Conservation (phyloP, 2,329 filamentous ascomycete genomes). For the Thermothelomyces thermophilus region DNA sequence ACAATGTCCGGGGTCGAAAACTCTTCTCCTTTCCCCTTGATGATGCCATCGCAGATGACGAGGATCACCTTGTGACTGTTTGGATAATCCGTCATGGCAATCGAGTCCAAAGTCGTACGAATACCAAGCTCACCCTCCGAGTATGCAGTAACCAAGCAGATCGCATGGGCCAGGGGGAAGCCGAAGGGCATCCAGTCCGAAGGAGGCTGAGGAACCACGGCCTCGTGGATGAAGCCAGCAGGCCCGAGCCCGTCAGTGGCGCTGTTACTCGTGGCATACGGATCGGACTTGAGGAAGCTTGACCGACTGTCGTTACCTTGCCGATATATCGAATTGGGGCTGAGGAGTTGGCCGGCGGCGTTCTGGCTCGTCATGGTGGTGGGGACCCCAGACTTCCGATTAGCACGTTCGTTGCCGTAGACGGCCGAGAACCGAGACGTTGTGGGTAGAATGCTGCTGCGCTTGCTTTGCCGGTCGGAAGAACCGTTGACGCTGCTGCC, state of each 20-base stretch:
- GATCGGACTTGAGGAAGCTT: slow-evolving; percentile 59
- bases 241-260: slow-evolving; percentile 68
- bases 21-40: slow-evolving; percentile 88
- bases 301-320: slow-evolving; percentile 55
- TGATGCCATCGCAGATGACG: slow-evolving; percentile 93
- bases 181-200: slow-evolving; percentile 97
- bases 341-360: slow-evolving; percentile 64
- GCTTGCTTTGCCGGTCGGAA: slow-evolving; percentile 69
- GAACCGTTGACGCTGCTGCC: slow-evolving; percentile 56
- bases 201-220: slow-evolving; percentile 91
- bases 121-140: slow-evolving; percentile 92
- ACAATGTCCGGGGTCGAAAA: slow-evolving; percentile 85
- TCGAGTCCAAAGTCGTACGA: slow-evolving; percentile 88
- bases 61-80: slow-evolving; percentile 98
- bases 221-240: slow-evolving; percentile 91
- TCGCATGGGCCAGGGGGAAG: slow-evolving; percentile 85
- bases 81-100: slow-evolving; percentile 95
- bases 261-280: slow-evolving; percentile 47
- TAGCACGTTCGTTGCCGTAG: slow-evolving; percentile 64
- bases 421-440: slow-evolving; percentile 93
- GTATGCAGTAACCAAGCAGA: slow-evolving; percentile 94
- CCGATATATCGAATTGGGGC: slow-evolving; percentile 65
- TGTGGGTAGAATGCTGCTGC: slow-evolving; percentile 78
- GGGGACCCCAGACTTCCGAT: slow-evolving; percentile 50
- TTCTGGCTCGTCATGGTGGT: slow-evolving; percentile 95